Conservation (phyloP, 345 rosid species). For the Excoecaria cochinchinensis region DNA sequence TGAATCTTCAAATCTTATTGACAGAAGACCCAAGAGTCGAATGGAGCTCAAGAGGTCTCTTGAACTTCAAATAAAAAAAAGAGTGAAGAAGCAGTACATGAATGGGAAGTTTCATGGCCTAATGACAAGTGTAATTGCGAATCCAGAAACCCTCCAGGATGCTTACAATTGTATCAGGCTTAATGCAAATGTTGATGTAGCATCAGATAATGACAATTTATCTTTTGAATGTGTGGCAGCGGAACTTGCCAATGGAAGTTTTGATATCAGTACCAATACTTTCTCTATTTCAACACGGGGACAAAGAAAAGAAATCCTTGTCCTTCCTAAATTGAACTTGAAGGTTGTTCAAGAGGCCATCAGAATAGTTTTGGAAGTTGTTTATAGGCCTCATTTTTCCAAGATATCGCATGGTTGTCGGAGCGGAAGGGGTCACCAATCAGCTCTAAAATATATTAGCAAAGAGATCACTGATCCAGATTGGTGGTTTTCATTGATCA, state of each 20-base stretch:
- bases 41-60: constrained; percentile 66
- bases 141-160: constrained; percentile 65
- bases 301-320: constrained; percentile 58
- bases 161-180: constrained; percentile 66
- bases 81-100: constrained; percentile 65
- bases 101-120: constrained; percentile 63
- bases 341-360: constrained; percentile 81
- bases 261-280: constrained; percentile 54
- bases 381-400: constrained; percentile 72
- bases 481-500: constrained; percentile 78
- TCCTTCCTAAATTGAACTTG: constrained; percentile 65
- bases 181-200: constrained; percentile 54
- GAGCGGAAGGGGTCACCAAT: constrained; percentile 67
- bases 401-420: constrained; percentile 92
- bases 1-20: constrained; percentile 49
- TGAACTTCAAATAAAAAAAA: constrained; percentile 72
- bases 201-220: constrained; percentile 23
- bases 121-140: constrained; percentile 58
- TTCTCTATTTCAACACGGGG: constrained; percentile 58
- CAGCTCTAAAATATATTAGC: constrained; percentile 69
- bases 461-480: constrained; percentile 57
- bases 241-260: constrained; percentile 58
- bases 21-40: constrained; percentile 47
- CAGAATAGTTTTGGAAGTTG: constrained; percentile 70
- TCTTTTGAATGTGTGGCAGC: constrained; percentile 53